These are phyloP conservation scores for Yamadazyma sp. DNA, from an alignment of 1,139 yeast species.

Conservation along the genomic window DNA sequence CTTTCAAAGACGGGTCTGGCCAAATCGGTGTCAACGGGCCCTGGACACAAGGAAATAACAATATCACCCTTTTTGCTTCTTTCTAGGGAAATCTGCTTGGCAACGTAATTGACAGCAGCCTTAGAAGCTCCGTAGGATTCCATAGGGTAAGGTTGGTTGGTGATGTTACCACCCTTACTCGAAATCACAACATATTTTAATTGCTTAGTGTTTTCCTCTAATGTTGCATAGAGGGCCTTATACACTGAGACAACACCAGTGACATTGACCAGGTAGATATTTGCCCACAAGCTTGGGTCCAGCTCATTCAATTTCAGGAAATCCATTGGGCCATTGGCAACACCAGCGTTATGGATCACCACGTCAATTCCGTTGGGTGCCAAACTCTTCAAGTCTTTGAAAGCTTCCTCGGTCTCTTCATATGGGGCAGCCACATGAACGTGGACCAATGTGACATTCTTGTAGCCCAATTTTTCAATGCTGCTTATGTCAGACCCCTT, in stretches of 20 bases:
- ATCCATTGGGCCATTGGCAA: constrained; percentile 1
- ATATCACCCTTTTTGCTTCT: constrained; percentile 31
- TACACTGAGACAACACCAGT: constrained; percentile 31
- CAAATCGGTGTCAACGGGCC: constrained; percentile 9
- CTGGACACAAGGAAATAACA: constrained; percentile 50
- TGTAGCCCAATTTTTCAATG: constrained; percentile 7
- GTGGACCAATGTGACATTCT: constrained; percentile 14
- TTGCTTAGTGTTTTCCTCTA: constrained; percentile 15
- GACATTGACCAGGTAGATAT: constrained; percentile 27
- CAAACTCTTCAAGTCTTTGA: constrained; percentile 11
- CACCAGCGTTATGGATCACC: constrained; percentile 21
- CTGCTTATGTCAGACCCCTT: constrained; percentile 15
- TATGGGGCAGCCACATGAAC: constrained; percentile 3
- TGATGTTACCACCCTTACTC: constrained; percentile 23
- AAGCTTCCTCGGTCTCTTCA: constrained; percentile 6
- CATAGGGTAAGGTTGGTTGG: background rate
- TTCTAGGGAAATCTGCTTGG: constrained; percentile 4
- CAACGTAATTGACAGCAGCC: constrained; percentile 5
- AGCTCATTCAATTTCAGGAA: background rate
- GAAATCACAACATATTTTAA: constrained; percentile 26
- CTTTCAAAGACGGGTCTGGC: background rate
- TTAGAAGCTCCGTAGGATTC: constrained; percentile 4
- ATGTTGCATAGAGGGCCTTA: constrained; percentile 23
- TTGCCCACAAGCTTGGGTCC: constrained; percentile 20
- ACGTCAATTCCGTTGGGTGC: constrained; percentile 16